phyloP scores from a whole-genome alignment of 352 stramenopile genomes.

The Pythium graminicola region DNA sequence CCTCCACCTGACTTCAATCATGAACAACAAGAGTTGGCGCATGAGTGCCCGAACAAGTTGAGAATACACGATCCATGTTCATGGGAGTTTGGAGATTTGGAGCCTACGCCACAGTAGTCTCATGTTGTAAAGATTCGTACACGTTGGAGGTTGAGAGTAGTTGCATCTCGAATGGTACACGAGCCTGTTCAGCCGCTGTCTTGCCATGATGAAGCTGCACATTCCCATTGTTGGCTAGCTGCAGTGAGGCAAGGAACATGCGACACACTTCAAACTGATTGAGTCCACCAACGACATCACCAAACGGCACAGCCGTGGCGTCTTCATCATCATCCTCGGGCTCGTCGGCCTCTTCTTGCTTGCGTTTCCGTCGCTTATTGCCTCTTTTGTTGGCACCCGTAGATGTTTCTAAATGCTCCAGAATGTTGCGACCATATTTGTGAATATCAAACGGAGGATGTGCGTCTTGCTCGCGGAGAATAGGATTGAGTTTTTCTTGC shows the following conservation, averaged over 20 bases:
- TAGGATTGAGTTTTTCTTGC: conserved; percentile 65
- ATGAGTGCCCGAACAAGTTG: not conserved
- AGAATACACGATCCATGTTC: conserved; percentile 15
- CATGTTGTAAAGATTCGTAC: conserved; percentile 46
- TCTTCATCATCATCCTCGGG: conserved; percentile 2
- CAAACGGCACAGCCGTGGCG: conserved; percentile 35
- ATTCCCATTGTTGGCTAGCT: conserved; percentile 89
- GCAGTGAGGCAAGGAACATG: conserved; percentile 86
- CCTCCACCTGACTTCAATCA: too few species aligned
- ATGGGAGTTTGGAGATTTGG: too few species aligned
- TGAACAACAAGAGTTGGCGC: too few species aligned
- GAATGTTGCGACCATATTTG: conserved; percentile 52
- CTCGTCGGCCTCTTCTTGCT: conserved; percentile 18
- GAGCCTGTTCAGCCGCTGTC: conserved; percentile 45
- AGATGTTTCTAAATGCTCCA: conserved; percentile 41
- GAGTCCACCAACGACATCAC: conserved; percentile 45
- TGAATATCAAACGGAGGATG: conserved; percentile 75
- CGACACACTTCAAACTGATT: conserved; percentile 80
- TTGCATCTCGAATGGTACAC: conserved; percentile 64
- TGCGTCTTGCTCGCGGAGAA: conserved; percentile 63
- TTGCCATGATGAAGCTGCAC: conserved; percentile 72
- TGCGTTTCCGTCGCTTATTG: conserved; percentile 30
- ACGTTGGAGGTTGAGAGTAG: conserved; percentile 52
- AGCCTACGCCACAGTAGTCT: not conserved
- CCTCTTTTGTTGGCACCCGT: conserved; percentile 24